Evolutionary conservation across 345 rosid species (phyloP).

Genomic region (Zanthoxylum bungeanum): DNA sequence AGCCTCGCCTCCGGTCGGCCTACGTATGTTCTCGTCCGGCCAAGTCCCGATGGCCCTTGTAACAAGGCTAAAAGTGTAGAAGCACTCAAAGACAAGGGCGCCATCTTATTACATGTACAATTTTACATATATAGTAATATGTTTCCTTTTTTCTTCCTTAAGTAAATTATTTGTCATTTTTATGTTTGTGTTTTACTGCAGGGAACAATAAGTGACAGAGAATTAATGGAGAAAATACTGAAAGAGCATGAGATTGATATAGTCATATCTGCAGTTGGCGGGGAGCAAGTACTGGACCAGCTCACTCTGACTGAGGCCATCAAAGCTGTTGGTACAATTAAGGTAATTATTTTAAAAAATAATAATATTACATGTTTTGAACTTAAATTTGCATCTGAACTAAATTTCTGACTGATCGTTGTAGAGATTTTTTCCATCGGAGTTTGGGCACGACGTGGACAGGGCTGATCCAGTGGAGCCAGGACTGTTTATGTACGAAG

Average conservation of each 20-base stretch:
- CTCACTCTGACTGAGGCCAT: slow-evolving; percentile 45
- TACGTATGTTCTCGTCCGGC: slow-evolving; percentile 49
- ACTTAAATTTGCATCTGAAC: neutral
- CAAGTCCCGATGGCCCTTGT: slow-evolving; percentile 18
- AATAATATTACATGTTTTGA: neutral
- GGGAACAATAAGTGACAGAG: slow-evolving; percentile 43
- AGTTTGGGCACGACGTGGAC: slow-evolving; percentile 71
- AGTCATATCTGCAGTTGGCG: slow-evolving; percentile 58
- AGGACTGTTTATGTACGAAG: slow-evolving; percentile 45
- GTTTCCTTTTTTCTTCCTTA: neutral
- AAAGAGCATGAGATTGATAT: slow-evolving; percentile 50
- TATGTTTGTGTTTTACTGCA: neutral
- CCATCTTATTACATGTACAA: slow-evolving; percentile 33
- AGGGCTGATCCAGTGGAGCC: slow-evolving; percentile 69
- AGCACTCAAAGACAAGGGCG: slow-evolving; percentile 51
- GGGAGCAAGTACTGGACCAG: slow-evolving; percentile 36
- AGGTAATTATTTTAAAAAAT: slow-evolving; percentile 42
- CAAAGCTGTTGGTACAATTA: slow-evolving; percentile 49
- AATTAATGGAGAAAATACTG: slow-evolving; percentile 45
- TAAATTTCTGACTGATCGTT: neutral
- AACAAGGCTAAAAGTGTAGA: slow-evolving; percentile 27
- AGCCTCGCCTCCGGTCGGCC: slow-evolving; percentile 50
- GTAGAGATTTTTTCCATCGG: slow-evolving; percentile 74
- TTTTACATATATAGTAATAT: neutral
- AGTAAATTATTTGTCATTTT: neutral